phyloP scores from a whole-genome alignment of 2,329 filamentous ascomycete species.

The Fusarium cyanostomum region DNA sequence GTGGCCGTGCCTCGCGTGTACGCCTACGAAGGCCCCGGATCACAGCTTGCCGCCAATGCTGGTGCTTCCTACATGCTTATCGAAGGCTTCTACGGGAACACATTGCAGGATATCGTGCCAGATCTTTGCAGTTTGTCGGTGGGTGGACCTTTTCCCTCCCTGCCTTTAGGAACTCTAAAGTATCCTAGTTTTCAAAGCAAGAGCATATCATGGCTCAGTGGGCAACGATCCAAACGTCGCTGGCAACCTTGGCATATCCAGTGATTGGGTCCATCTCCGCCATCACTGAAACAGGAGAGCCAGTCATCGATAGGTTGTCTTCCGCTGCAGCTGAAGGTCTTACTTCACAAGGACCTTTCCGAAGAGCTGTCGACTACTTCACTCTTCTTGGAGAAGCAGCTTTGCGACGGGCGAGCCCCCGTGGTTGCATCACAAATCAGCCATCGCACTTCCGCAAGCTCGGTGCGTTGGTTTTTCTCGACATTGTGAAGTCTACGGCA shows the following conservation, averaged over 20 bases:
- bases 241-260: conserved; percentile 28
- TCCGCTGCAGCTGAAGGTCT: not conserved
- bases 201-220: conserved; percentile 39
- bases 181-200: conserved; percentile 17
- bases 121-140: conserved; percentile 36
- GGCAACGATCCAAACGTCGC: conserved; percentile 15
- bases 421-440: not conserved
- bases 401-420: not conserved
- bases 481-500: conserved; percentile 32
- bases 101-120: conserved; percentile 27
- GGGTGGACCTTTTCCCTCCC: conserved; percentile 2
- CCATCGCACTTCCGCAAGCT: conserved; percentile 6
- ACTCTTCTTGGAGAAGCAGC: conserved; percentile 30
- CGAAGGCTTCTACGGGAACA: conserved; percentile 41
- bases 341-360: conserved; percentile 32
- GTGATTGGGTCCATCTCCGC: conserved; percentile 41
- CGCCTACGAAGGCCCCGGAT: conserved; percentile 31
- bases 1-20: conserved; percentile 29
- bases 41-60: conserved; percentile 17
- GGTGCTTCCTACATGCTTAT: conserved; percentile 43
- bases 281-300: conserved; percentile 27
- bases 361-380: conserved; percentile 34
- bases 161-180: not conserved
- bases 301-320: conserved; percentile 33
- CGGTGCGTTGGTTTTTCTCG: conserved; percentile 34